Evolutionary conservation across 2,329 filamentous ascomycete species (phyloP).

Genomic region (Ophioceras dolichostomum): DNA sequence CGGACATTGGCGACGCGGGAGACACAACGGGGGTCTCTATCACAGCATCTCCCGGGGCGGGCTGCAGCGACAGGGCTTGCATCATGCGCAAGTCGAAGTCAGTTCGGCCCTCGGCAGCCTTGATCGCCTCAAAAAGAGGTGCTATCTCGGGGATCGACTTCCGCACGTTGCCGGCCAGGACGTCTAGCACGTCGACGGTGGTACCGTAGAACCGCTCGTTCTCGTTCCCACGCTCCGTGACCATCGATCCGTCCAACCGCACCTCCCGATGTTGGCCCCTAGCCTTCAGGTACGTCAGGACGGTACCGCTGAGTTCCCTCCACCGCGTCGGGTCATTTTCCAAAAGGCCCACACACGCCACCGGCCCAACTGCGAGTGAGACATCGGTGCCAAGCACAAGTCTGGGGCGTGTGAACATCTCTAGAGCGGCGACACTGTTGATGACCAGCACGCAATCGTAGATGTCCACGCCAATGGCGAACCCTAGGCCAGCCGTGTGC

Average conservation of each 20-base stretch:
- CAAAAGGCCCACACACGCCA: conserved; percentile 41
- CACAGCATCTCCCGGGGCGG: conserved; percentile 63
- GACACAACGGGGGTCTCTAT: conserved; percentile 32
- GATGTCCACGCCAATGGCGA: conserved; percentile 83
- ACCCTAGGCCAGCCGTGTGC: conserved; percentile 80
- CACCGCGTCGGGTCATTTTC: conserved; percentile 33
- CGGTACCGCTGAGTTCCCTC: conserved; percentile 40
- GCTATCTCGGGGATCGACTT: conserved; percentile 41
- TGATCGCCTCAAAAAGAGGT: conserved; percentile 69
- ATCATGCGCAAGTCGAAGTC: conserved; percentile 61
- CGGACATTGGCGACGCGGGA: conserved; percentile 9
- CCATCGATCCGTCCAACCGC: conserved; percentile 41
- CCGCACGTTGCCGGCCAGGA: conserved; percentile 43
- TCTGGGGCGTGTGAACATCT: conserved; percentile 68
- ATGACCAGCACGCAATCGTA: conserved; percentile 94
- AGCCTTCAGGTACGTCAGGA: conserved; percentile 46
- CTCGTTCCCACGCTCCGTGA: conserved; percentile 44
- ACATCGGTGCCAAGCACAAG: conserved; percentile 45
- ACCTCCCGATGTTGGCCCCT: conserved; percentile 42
- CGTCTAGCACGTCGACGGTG: conserved; percentile 37
- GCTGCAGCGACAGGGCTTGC: conserved; percentile 47
- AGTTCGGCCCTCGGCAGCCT: conserved; percentile 71
- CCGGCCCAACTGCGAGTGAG: conserved; percentile 31
- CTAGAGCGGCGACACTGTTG: conserved; percentile 72
- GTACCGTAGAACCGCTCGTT: conserved; percentile 44